These are phyloP conservation scores for Haematococcus lacustris DNA, from an alignment of 139 green algal species.

Conservation along the genomic window DNA sequence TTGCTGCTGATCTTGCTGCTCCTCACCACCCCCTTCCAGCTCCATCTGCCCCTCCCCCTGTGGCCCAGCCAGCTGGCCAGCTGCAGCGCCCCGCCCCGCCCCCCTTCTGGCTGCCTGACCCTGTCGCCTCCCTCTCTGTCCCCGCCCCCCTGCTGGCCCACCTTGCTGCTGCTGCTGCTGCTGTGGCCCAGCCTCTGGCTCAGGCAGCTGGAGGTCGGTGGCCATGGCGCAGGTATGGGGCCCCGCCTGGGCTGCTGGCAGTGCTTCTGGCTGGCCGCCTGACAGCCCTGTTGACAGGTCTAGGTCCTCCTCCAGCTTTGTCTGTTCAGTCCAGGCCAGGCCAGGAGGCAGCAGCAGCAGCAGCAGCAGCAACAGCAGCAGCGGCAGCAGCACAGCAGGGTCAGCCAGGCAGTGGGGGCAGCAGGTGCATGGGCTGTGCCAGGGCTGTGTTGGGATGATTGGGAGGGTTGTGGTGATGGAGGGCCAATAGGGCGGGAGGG, in stretches of 20 bases:
- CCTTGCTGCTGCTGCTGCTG: conserved; percentile 3
- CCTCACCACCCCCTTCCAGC: background rate
- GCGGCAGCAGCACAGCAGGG: too few species aligned
- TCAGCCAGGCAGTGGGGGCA: too few species aligned
- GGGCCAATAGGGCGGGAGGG: background rate
- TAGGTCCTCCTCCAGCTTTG: conserved; percentile 14
- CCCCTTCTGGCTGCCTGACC: background rate
- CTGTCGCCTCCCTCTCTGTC: background rate
- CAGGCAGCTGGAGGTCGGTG: background rate
- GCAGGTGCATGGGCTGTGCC: too few species aligned
- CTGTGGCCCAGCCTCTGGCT: background rate
- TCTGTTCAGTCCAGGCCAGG: too few species aligned
- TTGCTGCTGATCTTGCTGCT: background rate
- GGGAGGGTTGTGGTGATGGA: background rate
- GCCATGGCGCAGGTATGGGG: too few species aligned
- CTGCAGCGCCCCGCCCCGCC: background rate
- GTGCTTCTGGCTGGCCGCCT: too few species aligned
- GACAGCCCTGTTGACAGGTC: background rate
- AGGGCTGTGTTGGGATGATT: too few species aligned
- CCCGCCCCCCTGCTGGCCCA: background rate
- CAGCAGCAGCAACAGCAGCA: too few species aligned
- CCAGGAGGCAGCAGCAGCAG: too few species aligned
- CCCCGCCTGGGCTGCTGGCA: too few species aligned
- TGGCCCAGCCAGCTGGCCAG: background rate
- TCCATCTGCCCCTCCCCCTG: background rate